Evolutionary conservation across 176 grass and related monocot genomes (phyloP), one percentile per base, ranked within the genome.

Genomic region (Musa troglodytarum): DNA sequence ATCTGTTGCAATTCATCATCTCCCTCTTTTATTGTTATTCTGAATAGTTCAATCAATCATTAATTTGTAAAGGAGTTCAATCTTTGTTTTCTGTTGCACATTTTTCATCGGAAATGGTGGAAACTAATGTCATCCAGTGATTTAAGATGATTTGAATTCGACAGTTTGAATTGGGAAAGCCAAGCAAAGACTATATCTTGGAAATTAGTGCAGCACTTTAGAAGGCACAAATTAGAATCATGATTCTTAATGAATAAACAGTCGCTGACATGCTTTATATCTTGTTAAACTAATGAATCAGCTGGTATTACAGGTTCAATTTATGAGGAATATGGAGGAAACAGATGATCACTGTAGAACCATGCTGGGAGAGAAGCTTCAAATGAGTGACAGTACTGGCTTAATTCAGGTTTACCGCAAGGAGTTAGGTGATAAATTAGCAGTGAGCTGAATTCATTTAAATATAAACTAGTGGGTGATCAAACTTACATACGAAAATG

Each of bases 401-500:
- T 88, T 98, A 78, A 91, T 98, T 64, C 90, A 98, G 56, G 88
- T 98, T 22, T 98, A 98, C 53, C 82, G 84, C 53, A 98, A 93
- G 75, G 90, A 98, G 59, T 78, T 98, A 49, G 84, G 88, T 7
- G 71, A 93, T 65, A 98, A 87, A 34, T 73, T 98, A 20, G 58
- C 85, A 82, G 67, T 92, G 25, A 67, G 53, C 69, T 85, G 54
- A 85, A 56, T n/a, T 51, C 13, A 26, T n/a, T 62, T 62, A 62
- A 62, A 17, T 62, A 19, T 62, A 62, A 62, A 62, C 19, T 62
- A 62, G 22, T 1, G 22, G 58, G 17, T 20, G 17, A n/a, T 21
- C 17, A 62, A 62, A 8, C 8, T 20, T 20, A 8, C 14, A 62
- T 62, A 14, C 58, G 22, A 62, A n/a, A 26, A 28, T 26, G 63